Evolutionary conservation across 177 flowering plant genomes (phyloP), one percentile per base, ranked within the genome.

Genomic region (Vitis hybrid): DNA sequence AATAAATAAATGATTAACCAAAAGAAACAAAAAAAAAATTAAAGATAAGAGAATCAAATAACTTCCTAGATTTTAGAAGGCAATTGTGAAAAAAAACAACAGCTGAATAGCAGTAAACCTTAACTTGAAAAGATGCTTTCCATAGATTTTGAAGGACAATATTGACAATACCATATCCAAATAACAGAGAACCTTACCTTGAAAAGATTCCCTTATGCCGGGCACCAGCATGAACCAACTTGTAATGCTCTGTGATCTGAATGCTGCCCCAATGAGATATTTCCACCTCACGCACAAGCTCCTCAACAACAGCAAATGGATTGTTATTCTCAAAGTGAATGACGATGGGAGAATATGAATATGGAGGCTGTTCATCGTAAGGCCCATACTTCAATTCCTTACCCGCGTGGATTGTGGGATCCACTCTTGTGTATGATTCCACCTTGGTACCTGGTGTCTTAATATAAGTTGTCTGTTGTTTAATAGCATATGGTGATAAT

Each of bases 241-340:
- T 92, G 82, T 90, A 95, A 62, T 80, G 89, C 77, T 95, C 99
- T 11, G 93, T 95, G 27, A 95, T 73, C 76, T 91, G 98, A 65
- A 95, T 35, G 77, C 81, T 95, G 32, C 99, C 99, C 99, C 99
- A 95, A 55, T 95, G 99, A 71, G 99, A 95, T 71, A 95, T 85
- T 79, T 93, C 98, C 20, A 93, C 80, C 76, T 91, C 97, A 54
- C 99, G 91, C 17, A 85, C 87, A 78, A 95, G 97, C 82, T 95
- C 99, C 89, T 95, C 99, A 78, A 90, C 97, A 80, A 93, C 97
- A 67, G 94, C 87, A 82, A 93, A 95, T 72, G 99, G 97, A 68
- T 78, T 77, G 76, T 95, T 95, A 71, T 93, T 93, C 84, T 95
- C 97, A 76, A 89, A 91, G 84, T 95, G 99, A 68, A 93, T 76